phyloP scores from a whole-genome alignment of 2,329 filamentous ascomycete genomes.

The Trichoderma atroviride region DNA sequence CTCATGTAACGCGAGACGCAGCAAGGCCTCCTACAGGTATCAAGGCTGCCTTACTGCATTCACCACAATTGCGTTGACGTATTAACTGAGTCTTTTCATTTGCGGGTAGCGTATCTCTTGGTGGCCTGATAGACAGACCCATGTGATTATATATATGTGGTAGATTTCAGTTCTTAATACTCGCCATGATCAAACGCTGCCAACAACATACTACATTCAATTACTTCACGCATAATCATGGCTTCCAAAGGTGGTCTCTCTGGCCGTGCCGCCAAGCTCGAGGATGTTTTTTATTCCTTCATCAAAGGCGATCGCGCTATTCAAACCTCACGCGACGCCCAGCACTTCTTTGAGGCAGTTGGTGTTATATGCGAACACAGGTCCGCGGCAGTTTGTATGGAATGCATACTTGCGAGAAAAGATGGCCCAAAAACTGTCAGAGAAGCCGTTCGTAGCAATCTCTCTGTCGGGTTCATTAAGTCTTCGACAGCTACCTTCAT shows the following conservation, averaged over 20 bases:
- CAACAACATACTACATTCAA: neutral
- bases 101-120: neutral
- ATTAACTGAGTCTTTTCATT: neutral
- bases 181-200: neutral
- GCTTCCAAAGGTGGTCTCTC: neutral
- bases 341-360: conserved; percentile 29
- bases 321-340: conserved; percentile 26
- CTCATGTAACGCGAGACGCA: neutral
- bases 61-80: neutral
- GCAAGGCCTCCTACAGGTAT: neutral
- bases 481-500: conserved; percentile 18
- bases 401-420: conserved; percentile 23
- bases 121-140: neutral
- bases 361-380: conserved; percentile 23
- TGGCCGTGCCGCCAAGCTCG: conserved; percentile 18
- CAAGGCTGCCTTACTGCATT: neutral
- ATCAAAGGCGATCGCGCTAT: conserved; percentile 24
- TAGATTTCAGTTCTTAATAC: neutral
- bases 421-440: conserved; percentile 23
- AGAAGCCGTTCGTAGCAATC: conserved; percentile 26
- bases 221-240: neutral
- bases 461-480: conserved; percentile 12
- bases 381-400: conserved; percentile 21
- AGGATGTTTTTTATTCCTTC: conserved; percentile 24
- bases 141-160: neutral